These are phyloP conservation scores for Sporothrix protearum DNA, from an alignment of 2,329 filamentous ascomycete species.

Conservation along the genomic window DNA sequence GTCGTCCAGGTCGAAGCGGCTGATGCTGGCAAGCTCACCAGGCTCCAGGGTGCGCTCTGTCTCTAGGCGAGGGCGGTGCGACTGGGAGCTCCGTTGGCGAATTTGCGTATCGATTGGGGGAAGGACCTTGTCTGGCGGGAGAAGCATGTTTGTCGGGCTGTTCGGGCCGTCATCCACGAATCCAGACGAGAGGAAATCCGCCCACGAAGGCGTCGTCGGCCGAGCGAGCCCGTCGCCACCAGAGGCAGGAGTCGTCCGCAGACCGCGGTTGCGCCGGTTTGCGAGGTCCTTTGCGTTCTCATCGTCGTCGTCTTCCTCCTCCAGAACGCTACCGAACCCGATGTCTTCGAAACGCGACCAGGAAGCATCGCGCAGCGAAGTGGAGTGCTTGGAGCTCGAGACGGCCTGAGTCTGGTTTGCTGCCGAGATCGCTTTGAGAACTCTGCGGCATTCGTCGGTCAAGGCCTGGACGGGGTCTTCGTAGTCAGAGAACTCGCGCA, in stretches of 20 bases:
- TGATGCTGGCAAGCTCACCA: conserved; percentile 91
- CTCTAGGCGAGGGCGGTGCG: conserved; percentile 70
- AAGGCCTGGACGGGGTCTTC: conserved; percentile 84
- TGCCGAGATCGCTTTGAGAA: conserved; percentile 81
- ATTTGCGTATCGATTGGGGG: conserved; percentile 73
- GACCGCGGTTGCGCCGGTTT: conserved; percentile 39
- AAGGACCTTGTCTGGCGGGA: conserved; percentile 89
- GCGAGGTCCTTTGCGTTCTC: conserved; percentile 41
- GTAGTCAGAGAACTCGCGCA: conserved; percentile 81
- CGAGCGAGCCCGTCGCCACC: conserved; percentile 65
- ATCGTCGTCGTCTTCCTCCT: conserved; percentile 67
- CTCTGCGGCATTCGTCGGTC: conserved; percentile 90
- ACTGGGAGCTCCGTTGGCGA: conserved; percentile 81
- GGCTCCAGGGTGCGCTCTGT: conserved; percentile 70
- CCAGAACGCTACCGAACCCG: conserved; percentile 74
- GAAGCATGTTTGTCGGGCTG: conserved; percentile 62
- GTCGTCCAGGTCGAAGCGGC: conserved; percentile 80
- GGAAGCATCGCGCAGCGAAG: conserved; percentile 74
- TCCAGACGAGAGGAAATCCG: conserved; percentile 91
- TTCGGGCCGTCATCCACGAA: conserved; percentile 75
- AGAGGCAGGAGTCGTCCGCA: conserved; percentile 65
- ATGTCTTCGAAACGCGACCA: conserved; percentile 98
- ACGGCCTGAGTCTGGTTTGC: conserved; percentile 76
- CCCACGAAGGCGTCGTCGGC: conserved; percentile 96
- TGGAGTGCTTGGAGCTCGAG: conserved; percentile 66